Conservation (phyloP, 805 yeast species). For the Wickerhamiella dianesei region DNA sequence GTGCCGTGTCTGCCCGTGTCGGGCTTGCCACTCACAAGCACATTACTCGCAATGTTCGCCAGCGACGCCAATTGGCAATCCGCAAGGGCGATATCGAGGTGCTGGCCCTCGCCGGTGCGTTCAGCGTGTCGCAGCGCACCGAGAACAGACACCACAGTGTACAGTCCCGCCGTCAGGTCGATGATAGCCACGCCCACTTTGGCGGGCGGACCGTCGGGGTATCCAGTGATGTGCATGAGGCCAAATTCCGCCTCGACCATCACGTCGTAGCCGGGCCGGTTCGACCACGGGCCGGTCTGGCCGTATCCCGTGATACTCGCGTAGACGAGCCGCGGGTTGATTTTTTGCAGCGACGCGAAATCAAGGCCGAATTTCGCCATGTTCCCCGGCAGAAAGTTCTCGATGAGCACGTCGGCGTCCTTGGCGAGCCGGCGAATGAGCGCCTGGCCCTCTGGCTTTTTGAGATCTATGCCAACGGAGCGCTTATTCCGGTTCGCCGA, state of each 20-base stretch:
- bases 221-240: conserved; percentile 33
- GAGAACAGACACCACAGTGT: conserved; percentile 27
- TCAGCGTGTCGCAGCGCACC: conserved; percentile 27
- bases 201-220: conserved; percentile 29
- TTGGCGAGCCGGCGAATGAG: conserved; percentile 22
- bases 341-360: conserved; percentile 20
- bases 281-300: conserved; percentile 29
- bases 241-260: conserved; percentile 36
- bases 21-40: conserved; percentile 27
- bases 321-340: conserved; percentile 25
- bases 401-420: conserved; percentile 28
- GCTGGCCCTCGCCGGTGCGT: conserved; percentile 27
- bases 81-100: conserved; percentile 27
- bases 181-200: conserved; percentile 34
- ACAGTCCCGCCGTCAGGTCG: conserved; percentile 31
- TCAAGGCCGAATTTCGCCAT: conserved; percentile 27
- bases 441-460: conserved; percentile 24
- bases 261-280: conserved; percentile 32
- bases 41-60: conserved; percentile 30
- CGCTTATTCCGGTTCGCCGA: conserved; percentile 29
- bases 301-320: conserved; percentile 32
- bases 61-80: conserved; percentile 31
- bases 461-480: conserved; percentile 28
- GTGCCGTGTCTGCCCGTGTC: conserved; percentile 32
- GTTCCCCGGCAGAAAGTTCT: conserved; percentile 30